Conservation (phyloP, 2,329 filamentous ascomycete genomes). For the Alternaria hordeiaustralica region DNA sequence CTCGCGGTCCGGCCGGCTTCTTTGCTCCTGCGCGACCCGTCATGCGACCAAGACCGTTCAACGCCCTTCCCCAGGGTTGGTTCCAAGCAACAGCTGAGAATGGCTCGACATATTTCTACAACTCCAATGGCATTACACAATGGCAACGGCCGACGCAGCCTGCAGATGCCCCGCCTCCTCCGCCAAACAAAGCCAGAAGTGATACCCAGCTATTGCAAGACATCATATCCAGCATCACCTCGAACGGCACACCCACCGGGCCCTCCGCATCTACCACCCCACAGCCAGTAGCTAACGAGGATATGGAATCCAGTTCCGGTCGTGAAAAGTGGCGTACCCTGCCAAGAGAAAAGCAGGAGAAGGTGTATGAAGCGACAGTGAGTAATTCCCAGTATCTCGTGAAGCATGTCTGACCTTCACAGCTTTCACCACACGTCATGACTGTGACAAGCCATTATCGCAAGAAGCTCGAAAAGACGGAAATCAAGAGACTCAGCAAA, state of each 20-base stretch:
- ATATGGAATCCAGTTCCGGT: slow-evolving; percentile 58
- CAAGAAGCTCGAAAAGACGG: slow-evolving; percentile 83
- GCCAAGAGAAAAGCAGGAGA: slow-evolving; percentile 86
- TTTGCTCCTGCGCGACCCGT: slow-evolving; percentile 61
- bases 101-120: slow-evolving; percentile 86
- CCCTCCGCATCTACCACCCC: slow-evolving; percentile 70
- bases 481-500: slow-evolving; percentile 69
- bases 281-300: slow-evolving; percentile 62
- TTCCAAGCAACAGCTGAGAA: slow-evolving; percentile 71
- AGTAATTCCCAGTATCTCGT: slow-evolving; percentile 43
- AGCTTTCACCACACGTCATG: slow-evolving; percentile 87
- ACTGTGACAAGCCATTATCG: slow-evolving; percentile 86
- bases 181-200: slow-evolving; percentile 67
- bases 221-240: slow-evolving; percentile 76
- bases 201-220: slow-evolving; percentile 81
- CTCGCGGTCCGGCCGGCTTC: slow-evolving; percentile 58
- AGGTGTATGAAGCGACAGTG: slow-evolving; percentile 92
- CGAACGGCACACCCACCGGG: slow-evolving; percentile 62
- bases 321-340: slow-evolving; percentile 74
- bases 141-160: slow-evolving; percentile 80
- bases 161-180: slow-evolving; percentile 64
- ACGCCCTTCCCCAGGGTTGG: slow-evolving; percentile 81
- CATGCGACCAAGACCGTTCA: slow-evolving; percentile 60
- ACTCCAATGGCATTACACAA: slow-evolving; percentile 72
- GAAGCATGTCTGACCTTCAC: slow-evolving; percentile 13